These are phyloP conservation scores for Hypoxylon sp. DNA, from an alignment of 2,329 filamentous ascomycete genomes.

Conservation along the genomic window DNA sequence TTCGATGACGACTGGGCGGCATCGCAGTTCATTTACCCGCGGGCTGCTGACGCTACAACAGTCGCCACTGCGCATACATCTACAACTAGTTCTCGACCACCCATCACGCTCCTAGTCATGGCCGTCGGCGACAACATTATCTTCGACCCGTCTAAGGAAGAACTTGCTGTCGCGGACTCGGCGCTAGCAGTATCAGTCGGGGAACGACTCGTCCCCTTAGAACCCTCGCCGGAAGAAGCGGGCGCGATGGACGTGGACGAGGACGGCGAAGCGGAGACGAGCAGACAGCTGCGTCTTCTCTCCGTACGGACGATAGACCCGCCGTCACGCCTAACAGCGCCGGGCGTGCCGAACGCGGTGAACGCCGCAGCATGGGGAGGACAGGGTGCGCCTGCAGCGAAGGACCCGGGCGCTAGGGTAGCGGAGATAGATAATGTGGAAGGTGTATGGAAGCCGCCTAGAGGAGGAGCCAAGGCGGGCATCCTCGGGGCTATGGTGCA, in stretches of 20 bases:
- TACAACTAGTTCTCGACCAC: conserved; percentile 68
- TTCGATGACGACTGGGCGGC: conserved; percentile 99
- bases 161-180: conserved; percentile 91
- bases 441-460: conserved; percentile 87
- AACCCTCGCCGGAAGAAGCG: conserved; percentile 40
- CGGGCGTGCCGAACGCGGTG: conserved; percentile 74
- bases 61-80: background rate
- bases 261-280: conserved; percentile 43
- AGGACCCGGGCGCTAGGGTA: conserved; percentile 58
- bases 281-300: conserved; percentile 69
- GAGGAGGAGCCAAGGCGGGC: conserved; percentile 83
- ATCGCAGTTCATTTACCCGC: conserved; percentile 80
- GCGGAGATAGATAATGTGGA: conserved; percentile 70
- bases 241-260: conserved; percentile 57
- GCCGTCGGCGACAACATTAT: conserved; percentile 89
- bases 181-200: conserved; percentile 88
- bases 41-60: conserved; percentile 48
- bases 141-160: conserved; percentile 92
- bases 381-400: conserved; percentile 54
- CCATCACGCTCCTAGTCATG: conserved; percentile 91
- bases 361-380: conserved; percentile 67
- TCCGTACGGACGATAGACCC: conserved; percentile 81
- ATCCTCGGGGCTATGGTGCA: conserved; percentile 81
- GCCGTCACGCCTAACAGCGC: conserved; percentile 78
- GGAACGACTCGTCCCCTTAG: conserved; percentile 54